Percentiles rank a stretch among this genome's conserved stretches.
These are phyloP conservation scores for Cordyceps farinosa DNA, from an alignment of 2,329 filamentous ascomycete species.

Conservation along the genomic window DNA sequence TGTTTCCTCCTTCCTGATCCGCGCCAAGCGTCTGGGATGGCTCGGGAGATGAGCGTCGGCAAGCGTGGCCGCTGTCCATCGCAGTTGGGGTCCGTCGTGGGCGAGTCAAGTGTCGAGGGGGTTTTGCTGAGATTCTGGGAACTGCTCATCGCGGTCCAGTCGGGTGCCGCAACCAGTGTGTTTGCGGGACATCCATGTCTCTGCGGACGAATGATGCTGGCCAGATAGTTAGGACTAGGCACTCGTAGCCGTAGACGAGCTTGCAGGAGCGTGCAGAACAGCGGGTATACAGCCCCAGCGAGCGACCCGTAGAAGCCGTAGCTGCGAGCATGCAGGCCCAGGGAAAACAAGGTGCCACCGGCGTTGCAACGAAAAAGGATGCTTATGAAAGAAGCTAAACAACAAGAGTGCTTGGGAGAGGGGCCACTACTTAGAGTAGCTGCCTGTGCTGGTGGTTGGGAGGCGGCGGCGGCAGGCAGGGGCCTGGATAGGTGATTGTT, in stretches of 20 bases:
- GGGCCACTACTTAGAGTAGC: slow-evolving; percentile 1
- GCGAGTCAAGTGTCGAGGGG: background rate
- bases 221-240: background rate
- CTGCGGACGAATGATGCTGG: background rate
- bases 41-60: slow-evolving; percentile 12
- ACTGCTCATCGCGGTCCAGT: background rate
- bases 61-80: slow-evolving; percentile 4
- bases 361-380: slow-evolving; percentile 16
- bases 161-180: background rate
- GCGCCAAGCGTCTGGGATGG: slow-evolving; percentile 2
- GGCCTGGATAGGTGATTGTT: background rate
- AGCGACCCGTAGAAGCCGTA: slow-evolving; percentile 4
- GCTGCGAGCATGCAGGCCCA: background rate
- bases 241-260: slow-evolving; percentile 1
- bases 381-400: slow-evolving; percentile 18
- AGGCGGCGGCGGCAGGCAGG: background rate
- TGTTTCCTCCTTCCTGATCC: slow-evolving; percentile 8
- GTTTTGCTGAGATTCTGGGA: background rate
- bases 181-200: background rate
- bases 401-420: slow-evolving; percentile 5
- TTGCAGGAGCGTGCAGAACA: slow-evolving; percentile 6
- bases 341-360: slow-evolving; percentile 3
- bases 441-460: background rate
- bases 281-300: slow-evolving; percentile 3
- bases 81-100: background rate